Conservation (phyloP, 1,284 basidiomycete species). For the Malassezia equina region DNA sequence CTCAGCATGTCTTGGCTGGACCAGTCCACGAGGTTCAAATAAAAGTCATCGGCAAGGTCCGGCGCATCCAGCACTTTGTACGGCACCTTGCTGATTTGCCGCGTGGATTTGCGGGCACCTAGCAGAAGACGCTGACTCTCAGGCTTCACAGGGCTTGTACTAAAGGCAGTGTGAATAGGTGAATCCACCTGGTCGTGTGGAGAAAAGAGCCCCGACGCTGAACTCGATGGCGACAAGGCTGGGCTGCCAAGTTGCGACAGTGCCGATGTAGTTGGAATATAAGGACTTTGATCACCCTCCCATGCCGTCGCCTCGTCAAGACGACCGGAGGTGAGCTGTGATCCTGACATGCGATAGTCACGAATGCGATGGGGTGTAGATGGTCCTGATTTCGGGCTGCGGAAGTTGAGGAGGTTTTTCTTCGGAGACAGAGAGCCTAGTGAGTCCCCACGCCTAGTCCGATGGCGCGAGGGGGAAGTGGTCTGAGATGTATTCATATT, state of each 20-base stretch:
- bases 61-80: slow-evolving; percentile 96
- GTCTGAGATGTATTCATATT: not conserved
- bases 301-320: slow-evolving; percentile 6
- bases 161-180: slow-evolving; percentile 71
- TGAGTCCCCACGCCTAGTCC: slow-evolving; percentile 3
- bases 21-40: slow-evolving; percentile 97
- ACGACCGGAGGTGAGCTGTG: slow-evolving; percentile 2
- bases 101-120: slow-evolving; percentile 67
- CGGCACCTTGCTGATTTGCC: slow-evolving; percentile 83
- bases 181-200: slow-evolving; percentile 48
- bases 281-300: slow-evolving; percentile 14
- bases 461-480: slow-evolving; percentile 1
- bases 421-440: slow-evolving; percentile 43
- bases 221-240: not conserved
- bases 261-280: not conserved
- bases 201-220: not conserved
- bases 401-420: slow-evolving; percentile 52
- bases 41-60: slow-evolving; percentile 86
- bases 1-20: slow-evolving; percentile 85
- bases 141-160: slow-evolving; percentile 75
- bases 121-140: slow-evolving; percentile 74
- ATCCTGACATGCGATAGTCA: slow-evolving; percentile 10
- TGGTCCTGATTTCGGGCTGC: slow-evolving; percentile 27
- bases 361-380: slow-evolving; percentile 18
- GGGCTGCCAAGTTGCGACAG: not conserved